Percentiles rank a stretch among this genome's conserved stretches.
Evolutionary conservation across 2,329 filamentous ascomycete species (phyloP).

Genomic region (Fusarium anthophilum): DNA sequence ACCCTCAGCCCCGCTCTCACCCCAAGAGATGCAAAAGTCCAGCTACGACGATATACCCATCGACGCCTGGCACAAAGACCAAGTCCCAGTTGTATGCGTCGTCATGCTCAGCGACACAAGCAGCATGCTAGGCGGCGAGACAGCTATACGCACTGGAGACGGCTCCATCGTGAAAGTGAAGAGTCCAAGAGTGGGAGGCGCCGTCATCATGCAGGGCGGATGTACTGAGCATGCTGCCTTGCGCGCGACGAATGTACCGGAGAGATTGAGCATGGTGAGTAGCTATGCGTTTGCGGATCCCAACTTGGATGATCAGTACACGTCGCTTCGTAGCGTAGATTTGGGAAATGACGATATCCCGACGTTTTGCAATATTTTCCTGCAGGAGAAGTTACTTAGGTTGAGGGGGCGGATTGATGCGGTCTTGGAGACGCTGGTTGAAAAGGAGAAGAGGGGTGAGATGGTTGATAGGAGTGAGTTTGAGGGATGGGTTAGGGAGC

Average conservation of each 20-base stretch:
- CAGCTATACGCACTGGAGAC: constrained; percentile 4
- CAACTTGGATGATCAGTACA: background rate
- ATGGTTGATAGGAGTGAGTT: background rate
- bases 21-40: background rate
- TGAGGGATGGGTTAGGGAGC: background rate
- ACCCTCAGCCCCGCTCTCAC: background rate
- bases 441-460: background rate
- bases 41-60: background rate
- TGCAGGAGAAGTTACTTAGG: background rate
- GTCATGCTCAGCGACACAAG: constrained; percentile 28
- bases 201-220: background rate
- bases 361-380: background rate
- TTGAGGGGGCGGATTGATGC: background rate
- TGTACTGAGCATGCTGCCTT: background rate
- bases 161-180: background rate
- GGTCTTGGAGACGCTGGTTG: background rate
- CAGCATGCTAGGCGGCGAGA: constrained; percentile 27
- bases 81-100: constrained; percentile 19
- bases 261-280: background rate
- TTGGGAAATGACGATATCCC: background rate
- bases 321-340: background rate
- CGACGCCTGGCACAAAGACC: constrained; percentile 26
- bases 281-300: background rate
- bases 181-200: background rate
- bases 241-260: background rate